Percentiles rank a stretch among this genome's conserved stretches.
Evolutionary conservation across 1,139 yeast species (phyloP).

Genomic region (Saccharomyces uvarum): DNA sequence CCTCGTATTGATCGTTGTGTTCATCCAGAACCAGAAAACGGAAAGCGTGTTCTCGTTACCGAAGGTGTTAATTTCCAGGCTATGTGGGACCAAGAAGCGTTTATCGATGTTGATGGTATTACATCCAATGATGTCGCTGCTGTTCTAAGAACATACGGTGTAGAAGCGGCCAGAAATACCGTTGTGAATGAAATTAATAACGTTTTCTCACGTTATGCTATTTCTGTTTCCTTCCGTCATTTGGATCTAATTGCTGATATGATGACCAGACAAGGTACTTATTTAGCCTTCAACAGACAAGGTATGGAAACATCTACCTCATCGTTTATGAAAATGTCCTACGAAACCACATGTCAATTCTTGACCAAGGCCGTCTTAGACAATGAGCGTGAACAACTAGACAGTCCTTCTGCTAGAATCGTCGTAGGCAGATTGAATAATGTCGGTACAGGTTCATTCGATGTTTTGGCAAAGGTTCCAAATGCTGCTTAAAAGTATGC

Average conservation of each 20-base stretch:
- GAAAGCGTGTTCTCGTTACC: conserved; percentile 72
- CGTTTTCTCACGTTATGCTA: conserved; percentile 95
- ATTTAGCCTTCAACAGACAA: conserved; percentile 93
- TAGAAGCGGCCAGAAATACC: conserved; percentile 96
- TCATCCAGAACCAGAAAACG: conserved; percentile 66
- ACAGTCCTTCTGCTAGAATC: conserved; percentile 90
- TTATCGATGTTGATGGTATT: conserved; percentile 80
- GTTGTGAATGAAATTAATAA: conserved; percentile 93
- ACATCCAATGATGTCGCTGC: conserved; percentile 90
- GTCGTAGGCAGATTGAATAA: conserved; percentile 86
- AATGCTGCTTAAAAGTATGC: conserved; percentile 7
- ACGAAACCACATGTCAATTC: conserved; percentile 96
- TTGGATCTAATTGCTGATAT: conserved; percentile 94
- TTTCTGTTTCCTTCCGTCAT: conserved; percentile 87
- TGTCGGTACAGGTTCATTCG: conserved; percentile 96
- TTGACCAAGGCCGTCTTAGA: conserved; percentile 93
- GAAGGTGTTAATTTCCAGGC: conserved; percentile 97
- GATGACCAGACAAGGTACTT: conserved; percentile 98
- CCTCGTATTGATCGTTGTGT: conserved; percentile 89
- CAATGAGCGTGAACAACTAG: conserved; percentile 80
- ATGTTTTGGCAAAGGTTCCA: conserved; percentile 66
- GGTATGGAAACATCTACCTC: conserved; percentile 95
- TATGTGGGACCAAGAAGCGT: conserved; percentile 96
- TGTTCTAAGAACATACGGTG: conserved; percentile 88
- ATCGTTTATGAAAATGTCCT: conserved; percentile 97